Base-by-base conservation (phyloP, 139 green algal genomes). In the Pseudopediastrum boryanum region DNA sequence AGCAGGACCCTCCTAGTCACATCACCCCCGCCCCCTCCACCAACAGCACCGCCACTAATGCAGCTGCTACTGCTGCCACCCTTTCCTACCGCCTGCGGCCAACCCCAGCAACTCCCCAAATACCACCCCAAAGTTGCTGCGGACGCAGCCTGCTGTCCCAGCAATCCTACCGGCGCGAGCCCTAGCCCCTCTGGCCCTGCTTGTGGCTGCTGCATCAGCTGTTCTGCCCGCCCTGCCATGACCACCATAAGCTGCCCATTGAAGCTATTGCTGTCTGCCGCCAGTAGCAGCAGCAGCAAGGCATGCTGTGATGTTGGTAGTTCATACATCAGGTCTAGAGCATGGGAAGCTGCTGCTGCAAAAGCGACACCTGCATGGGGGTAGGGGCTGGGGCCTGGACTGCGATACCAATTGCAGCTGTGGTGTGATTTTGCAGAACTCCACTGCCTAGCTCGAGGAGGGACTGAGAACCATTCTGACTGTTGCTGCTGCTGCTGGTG, bases 181-280 rank as follows among this genome's bases (percentile, higher is more conserved):
- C 35, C 54, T 56, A 27, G 71, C 27, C n/a, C 68, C 35, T 6
- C 71, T 78, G 2, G 38, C 54, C 58, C 54, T 54, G 27, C 38
- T 44, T n/a, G n/a, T n/a, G n/a, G 27, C 71, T 78, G 71, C 71
- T 61, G 4, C n/a, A 78, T 54, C 0, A 78, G 8, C 25, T 41
- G 39, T 41, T 70, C 71, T 31, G 56, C 54, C 38, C 71, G 64
- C 13, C 23, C 27, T 7, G 58, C 16, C 71, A 78, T 70, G 8
- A 78, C 71, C 33, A 19, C 39, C n/a, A 78, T 25, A 54, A 78
- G 25, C 19, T 21, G 33, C 13, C 54, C 39, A 41, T 78, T 78
- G 56, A 78, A 78, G 54, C 52, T 78, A 43, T 41, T 69, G 41
- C 71, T 78, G 41, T 78, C 71, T 59, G 71, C 71, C 31, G 52